These are phyloP conservation scores for Apiospora phragmitis DNA, from an alignment of 2,329 filamentous ascomycete species.

Conservation along the genomic window DNA sequence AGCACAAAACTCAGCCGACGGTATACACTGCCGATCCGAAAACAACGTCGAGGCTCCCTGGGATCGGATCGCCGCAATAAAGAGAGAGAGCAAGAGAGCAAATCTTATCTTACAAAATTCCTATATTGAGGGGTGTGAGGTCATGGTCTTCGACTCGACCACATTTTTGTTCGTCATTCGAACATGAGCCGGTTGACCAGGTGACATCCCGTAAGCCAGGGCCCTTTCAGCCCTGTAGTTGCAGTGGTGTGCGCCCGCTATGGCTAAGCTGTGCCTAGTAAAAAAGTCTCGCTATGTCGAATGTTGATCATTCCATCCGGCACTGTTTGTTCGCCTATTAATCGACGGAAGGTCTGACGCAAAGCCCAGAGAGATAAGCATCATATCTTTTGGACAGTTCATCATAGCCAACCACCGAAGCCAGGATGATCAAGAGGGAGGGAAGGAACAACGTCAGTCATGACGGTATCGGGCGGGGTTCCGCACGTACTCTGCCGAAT, in stretches of 20 bases:
- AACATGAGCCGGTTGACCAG: background rate
- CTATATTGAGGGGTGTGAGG: background rate
- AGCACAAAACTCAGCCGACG: background rate
- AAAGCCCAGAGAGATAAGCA: background rate
- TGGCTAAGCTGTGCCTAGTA: background rate
- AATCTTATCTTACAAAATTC: background rate
- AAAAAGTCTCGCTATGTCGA: background rate
- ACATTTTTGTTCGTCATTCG: background rate
- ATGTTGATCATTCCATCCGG: background rate
- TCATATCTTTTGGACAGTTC: background rate
- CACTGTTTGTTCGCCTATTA: background rate
- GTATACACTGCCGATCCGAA: background rate
- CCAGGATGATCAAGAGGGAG: background rate
- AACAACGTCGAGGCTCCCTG: background rate
- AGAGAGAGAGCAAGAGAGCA: background rate
- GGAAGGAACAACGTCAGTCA: background rate
- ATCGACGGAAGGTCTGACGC: background rate
- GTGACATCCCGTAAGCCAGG: background rate
- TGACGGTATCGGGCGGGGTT: constrained; percentile 1
- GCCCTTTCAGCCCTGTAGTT: background rate
- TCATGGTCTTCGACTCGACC: background rate
- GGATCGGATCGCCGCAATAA: background rate
- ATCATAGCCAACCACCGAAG: background rate
- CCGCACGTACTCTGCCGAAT: background rate
- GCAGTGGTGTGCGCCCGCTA: background rate